Evolutionary conservation across 1,284 basidiomycete genomes (phyloP).

Genomic region (Amylostereum areolatum): DNA sequence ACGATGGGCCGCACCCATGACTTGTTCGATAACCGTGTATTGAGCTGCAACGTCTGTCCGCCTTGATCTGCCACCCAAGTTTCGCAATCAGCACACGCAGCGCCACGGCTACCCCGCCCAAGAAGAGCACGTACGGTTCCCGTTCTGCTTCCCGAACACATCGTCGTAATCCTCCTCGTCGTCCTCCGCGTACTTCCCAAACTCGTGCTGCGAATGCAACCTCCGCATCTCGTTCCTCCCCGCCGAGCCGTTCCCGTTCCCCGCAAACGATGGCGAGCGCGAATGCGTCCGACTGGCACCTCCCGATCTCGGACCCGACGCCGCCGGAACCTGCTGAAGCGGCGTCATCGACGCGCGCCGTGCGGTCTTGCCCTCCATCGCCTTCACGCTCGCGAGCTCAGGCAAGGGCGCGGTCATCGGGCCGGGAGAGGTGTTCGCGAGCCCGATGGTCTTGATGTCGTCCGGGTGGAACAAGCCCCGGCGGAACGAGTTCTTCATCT

Average conservation of each 20-base stretch:
- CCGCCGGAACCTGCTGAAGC: constrained; percentile 11
- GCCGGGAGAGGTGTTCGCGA: constrained; percentile 39
- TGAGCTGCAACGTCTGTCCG: constrained; percentile 72
- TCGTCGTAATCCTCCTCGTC: constrained; percentile 88
- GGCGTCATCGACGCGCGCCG: constrained; percentile 32
- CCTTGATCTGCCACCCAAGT: constrained; percentile 49
- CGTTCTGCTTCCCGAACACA: constrained; percentile 76
- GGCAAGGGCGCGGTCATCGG: constrained; percentile 63
- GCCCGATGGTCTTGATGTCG: constrained; percentile 73
- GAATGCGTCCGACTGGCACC: constrained; percentile 24
- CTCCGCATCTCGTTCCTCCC: constrained; percentile 57
- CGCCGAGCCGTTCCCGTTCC: constrained; percentile 43
- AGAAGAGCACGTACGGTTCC: constrained; percentile 41
- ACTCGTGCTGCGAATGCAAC: constrained; percentile 49
- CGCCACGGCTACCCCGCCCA: constrained; percentile 3
- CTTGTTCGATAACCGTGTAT: constrained; percentile 77
- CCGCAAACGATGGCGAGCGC: constrained; percentile 52
- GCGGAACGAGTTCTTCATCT: constrained; percentile 67
- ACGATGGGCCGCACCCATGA: constrained; percentile 61
- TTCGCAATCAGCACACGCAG: constrained; percentile 2
- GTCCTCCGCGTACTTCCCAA: constrained; percentile 80
- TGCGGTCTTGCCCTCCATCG: constrained; percentile 32
- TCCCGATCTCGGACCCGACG: constrained; percentile 14
- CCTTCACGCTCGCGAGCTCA: constrained; percentile 32
- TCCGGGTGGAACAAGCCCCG: constrained; percentile 82